Evolutionary conservation across 2,329 filamentous ascomycete species (phyloP).

Genomic region (Fusarium haematococcum): DNA sequence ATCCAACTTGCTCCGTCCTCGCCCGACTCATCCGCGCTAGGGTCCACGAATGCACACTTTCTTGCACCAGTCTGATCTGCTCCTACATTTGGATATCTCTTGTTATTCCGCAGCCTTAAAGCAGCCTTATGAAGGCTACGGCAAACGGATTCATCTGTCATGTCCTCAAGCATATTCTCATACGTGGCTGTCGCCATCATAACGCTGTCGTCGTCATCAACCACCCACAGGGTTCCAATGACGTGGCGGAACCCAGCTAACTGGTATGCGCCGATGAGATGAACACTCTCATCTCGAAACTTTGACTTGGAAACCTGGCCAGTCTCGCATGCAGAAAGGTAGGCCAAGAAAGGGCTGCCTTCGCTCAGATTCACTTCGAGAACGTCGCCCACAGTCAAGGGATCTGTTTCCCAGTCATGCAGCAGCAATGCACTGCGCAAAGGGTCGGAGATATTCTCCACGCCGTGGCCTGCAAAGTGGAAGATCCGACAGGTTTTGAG

Average conservation of each 20-base stretch:
- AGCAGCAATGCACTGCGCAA: not conserved
- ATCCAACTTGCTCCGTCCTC: not conserved
- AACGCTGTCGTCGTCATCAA: not conserved
- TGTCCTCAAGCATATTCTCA: not conserved
- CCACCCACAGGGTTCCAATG: not conserved
- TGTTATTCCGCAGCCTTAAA: not conserved
- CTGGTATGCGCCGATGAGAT: not conserved
- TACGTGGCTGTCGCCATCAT: not conserved
- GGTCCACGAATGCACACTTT: not conserved
- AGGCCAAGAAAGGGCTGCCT: not conserved
- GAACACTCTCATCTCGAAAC: not conserved
- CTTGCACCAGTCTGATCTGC: not conserved
- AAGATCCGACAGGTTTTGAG: not conserved
- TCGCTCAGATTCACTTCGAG: not conserved
- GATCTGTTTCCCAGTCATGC: not conserved
- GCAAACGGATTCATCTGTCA: not conserved
- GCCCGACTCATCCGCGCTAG: not conserved
- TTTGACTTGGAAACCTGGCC: not conserved
- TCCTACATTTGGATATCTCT: not conserved
- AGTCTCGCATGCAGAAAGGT: not conserved
- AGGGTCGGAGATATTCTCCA: not conserved
- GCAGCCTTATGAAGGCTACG: not conserved
- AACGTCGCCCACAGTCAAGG: not conserved
- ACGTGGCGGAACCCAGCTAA: not conserved
- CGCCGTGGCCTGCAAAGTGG: not conserved